Base-by-base conservation (phyloP, 495 filamentous ascomycete genomes). In the Staphylotrichum longicolle region DNA sequence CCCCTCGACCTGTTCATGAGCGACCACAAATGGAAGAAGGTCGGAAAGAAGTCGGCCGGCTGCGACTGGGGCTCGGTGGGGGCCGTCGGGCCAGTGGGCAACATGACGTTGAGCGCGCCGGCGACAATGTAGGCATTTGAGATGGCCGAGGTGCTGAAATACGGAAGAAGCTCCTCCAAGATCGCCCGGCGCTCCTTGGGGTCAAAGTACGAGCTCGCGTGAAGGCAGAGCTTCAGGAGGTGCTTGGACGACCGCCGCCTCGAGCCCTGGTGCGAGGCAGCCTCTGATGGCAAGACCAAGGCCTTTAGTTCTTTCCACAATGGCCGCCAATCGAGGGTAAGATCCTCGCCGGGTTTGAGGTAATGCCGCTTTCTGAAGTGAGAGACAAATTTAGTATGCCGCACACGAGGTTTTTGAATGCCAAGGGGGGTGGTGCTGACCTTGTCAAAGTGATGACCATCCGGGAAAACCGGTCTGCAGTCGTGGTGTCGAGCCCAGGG, bases 11-110 rank as follows among this genome's bases (percentile, higher is more conserved):
- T 84, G 62, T 90, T 92, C 68, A 98, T 86, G 20, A 97, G 77
- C 7, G 92, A 94, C 95, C 94, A 99, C 8, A 98, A 75, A 75
- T 98, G 93, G 78, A 98, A 99, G 65, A 96, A 88, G 6, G 92
- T 85, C 1, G 94, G 95, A 37, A 97, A 72, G 66, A 91, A 92
- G 66, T 90, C 84, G 58, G 93, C 87, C 1, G 94, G 94, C 56
- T 84, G 82, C 41, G 89, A 86, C 42, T 94, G 80, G 27, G 82
- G 79, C 51, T 91, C 83, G 6, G 85, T 85, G 34, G 85, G 82
- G 2, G 90, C 85, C 11, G 88, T 82, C 3, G 93, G 85, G n/a
- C 83, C 82, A 1, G 94, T 97, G 14, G 94, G 94, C 61, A 98
- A 82, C 54, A 99, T 74, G 56, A 93, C 75, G 68, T 96, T 97